Conservation (phyloP, 2,329 filamentous ascomycete species). For the Cordyceps militaris region DNA sequence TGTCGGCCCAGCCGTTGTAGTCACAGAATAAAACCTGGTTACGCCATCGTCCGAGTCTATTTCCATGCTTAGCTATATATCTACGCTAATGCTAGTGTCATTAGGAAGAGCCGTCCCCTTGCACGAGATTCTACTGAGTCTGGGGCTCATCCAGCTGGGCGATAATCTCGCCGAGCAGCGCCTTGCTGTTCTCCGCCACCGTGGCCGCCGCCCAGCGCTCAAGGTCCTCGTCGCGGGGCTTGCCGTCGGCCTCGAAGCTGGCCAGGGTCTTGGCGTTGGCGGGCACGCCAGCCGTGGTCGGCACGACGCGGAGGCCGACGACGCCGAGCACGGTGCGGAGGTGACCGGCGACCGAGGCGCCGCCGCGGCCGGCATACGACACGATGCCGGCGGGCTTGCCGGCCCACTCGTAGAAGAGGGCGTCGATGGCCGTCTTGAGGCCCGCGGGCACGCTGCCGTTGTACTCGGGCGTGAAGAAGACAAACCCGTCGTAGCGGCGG, state of each 20-base stretch:
- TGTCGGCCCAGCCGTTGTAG: not conserved
- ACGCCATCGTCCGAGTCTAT: not conserved
- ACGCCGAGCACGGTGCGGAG: constrained; percentile 2
- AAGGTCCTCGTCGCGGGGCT: constrained; percentile 4
- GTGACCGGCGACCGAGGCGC: constrained; percentile 15
- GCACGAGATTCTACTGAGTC: not conserved
- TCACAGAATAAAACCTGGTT: not conserved
- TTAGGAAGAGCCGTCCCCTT: no score
- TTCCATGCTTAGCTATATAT: not conserved
- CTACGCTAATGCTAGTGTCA: no score
- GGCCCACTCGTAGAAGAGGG: constrained; percentile 47
- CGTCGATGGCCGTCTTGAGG: constrained; percentile 53
- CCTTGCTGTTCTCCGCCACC: constrained; percentile 1
- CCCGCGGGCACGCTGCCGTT: constrained; percentile 45
- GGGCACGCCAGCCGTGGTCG: not conserved
- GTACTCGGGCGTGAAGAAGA: constrained; percentile 42
- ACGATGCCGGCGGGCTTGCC: constrained; percentile 46
- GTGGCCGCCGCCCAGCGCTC: constrained; percentile 4
- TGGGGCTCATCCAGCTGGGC: not conserved
- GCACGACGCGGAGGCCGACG: not conserved
- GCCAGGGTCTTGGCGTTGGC: constrained; percentile 7
- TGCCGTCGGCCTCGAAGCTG: not conserved
- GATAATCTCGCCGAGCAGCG: constrained; percentile 6
- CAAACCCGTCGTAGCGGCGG: constrained; percentile 33
- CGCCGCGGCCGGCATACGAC: constrained; percentile 43